These are phyloP conservation scores for Tetrahymena thermophila DNA, from an alignment of 73 alveolate genomes.

Conservation along the genomic window DNA sequence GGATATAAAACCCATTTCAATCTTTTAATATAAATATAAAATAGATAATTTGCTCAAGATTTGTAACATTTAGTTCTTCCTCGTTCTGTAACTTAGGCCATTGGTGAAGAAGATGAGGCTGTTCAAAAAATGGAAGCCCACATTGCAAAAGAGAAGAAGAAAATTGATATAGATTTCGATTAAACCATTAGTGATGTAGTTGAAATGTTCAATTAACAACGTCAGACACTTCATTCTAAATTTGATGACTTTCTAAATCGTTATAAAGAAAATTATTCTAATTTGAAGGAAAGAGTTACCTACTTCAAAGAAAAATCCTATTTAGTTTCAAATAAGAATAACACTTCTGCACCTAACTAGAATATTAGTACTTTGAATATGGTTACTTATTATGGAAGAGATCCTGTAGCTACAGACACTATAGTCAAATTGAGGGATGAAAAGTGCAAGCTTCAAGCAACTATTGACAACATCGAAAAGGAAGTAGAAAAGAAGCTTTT, in stretches of 20 bases:
- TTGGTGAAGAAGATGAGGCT: neutral
- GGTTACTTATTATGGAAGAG: constrained; percentile 1
- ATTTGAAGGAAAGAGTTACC: neutral
- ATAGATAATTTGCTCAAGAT: neutral
- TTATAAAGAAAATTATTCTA: neutral
- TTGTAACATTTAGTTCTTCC: neutral
- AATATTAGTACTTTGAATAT: neutral
- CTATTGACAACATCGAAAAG: neutral
- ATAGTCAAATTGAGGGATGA: neutral
- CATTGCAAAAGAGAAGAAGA: neutral
- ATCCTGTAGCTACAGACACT: neutral
- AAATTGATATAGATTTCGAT: neutral
- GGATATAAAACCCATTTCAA: neutral
- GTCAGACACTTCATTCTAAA: neutral
- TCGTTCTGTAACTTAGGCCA: neutral
- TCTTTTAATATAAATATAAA: neutral
- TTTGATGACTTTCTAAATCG: neutral
- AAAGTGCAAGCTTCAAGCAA: neutral
- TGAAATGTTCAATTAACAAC: neutral
- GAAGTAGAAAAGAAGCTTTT: neutral
- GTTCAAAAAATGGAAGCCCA: neutral
- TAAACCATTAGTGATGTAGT: neutral
- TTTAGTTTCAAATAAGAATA: neutral
- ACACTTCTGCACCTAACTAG: neutral
- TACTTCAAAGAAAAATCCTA: neutral